Evolutionary conservation across 179 eudicot species (phyloP), one percentile per base, ranked within the genome.

Genomic region (Carnegiea gigantea): DNA sequence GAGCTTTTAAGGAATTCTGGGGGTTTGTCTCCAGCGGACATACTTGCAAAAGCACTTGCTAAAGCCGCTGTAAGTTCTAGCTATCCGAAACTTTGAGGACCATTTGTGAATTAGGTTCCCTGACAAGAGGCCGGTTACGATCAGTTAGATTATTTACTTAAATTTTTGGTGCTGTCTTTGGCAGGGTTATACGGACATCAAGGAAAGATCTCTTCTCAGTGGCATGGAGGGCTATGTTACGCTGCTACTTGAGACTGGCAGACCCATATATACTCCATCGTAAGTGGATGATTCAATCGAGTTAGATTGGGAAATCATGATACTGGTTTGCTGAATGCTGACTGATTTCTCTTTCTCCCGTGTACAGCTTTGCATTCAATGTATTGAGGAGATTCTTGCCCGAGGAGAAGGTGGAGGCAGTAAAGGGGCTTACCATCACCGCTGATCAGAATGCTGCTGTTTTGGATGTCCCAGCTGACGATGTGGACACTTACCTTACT

Each of bases 1-100:
- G 95, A 92, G 82, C 90, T 96, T 43, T 78, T 96, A 86, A 87
- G 85, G 60, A 87, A 84, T 67, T 90, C 97, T 79, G 91, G 44
- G 44, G 9, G 91, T 67, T 80, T 90, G 79, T 90, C 96, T 49
- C 90, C 99, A 9, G 89, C 84, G 23, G 97, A 96, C 70, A 83
- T 96, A 65, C 90, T 96, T 71, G 92, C 99, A 23, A 96, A 96
- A 85, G 96, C 99, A 77, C 93, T 96, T 76, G 99, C 99, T 40
- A 93, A 91, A 82, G 90, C 96, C 51, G 89, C 94, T 83, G 98
- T 96, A 84, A 86, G 99, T 83, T 83, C 7, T 64, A 53, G 9
- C 13, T 28, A n/a, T 46, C 54, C 20, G 17, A 20, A 57, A 57
- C 62, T 76, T 15, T 67, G 24, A 10, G 33, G 5, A 28, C 33